Evolutionary conservation across 768 basidiomycete genomes (phyloP), one percentile per base, ranked within the genome.

Genomic region (Tulasnella sp.): DNA sequence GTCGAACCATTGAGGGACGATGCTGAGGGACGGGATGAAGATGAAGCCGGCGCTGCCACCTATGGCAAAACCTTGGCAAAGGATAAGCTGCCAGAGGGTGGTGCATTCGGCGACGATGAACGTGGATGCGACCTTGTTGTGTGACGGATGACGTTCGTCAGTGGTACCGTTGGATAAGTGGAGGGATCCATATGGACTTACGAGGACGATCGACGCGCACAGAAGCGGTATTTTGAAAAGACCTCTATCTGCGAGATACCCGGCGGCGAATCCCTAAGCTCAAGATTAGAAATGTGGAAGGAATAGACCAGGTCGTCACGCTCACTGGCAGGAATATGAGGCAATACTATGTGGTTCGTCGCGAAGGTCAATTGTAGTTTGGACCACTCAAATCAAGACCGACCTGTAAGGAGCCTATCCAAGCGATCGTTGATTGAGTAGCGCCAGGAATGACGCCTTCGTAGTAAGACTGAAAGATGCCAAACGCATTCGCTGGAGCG

Each of bases 91-190:
- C 59, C 59, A 60, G 19, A 52, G 51, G 24, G 59, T 60, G 15
- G 53, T 60, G 31, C 59, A 60, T 44, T 60, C 59, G 8, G 59
- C 59, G n/a, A 53, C 51, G 42, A 60, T 31, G 51, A 60, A 53
- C 15, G 52, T 59, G 10, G 57, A 49, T 2, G 45, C 42, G 38
- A 59, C 25, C 57, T 59, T 22, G 43, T 10, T 49, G 12, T 4
- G 42, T 15, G 45, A 19, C 2, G 22, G 19, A n/a, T 4, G 22
- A 41, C 21, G 53, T 38, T 4, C 24, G 42, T 19, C 15, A 17
- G 43, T 15, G 43, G 5, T 56, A 10, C 4, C 49, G 7, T n/a
- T 3, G 54, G 8, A 15, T 50, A 19, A 50, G 22, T 24, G 24
- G 25, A 8, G 19, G 29, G n/a, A 34, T 31, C n/a, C 9, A 31